Conservation (phyloP, 2,329 filamentous ascomycete genomes). For the Botrytis byssoidea region DNA sequence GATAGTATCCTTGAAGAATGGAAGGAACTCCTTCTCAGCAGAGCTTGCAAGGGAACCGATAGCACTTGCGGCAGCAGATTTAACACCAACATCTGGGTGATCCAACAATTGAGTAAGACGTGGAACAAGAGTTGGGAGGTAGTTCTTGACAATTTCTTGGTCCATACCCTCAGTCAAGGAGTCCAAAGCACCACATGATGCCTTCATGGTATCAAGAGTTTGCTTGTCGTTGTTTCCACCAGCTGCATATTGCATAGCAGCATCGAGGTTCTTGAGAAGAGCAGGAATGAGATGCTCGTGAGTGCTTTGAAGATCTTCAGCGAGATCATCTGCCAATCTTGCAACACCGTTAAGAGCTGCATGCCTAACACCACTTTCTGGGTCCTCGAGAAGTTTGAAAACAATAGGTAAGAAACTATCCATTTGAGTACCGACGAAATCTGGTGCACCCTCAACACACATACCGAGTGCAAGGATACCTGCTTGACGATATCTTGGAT, state of each 20-base stretch:
- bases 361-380: constrained; percentile 79
- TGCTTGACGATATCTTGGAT: constrained; percentile 80
- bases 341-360: constrained; percentile 86
- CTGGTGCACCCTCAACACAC: constrained; percentile 92
- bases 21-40: constrained; percentile 76
- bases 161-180: constrained; percentile 86
- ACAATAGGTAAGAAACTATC: constrained; percentile 81
- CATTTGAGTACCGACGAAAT: constrained; percentile 94
- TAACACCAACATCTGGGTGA: constrained; percentile 84
- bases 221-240: constrained; percentile 57
- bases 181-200: constrained; percentile 86
- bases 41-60: constrained; percentile 88
- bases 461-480: constrained; percentile 90
- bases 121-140: constrained; percentile 78
- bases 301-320: constrained; percentile 82
- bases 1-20: constrained; percentile 93
- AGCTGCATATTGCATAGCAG: constrained; percentile 60
- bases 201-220: constrained; percentile 82
- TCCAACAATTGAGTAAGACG: constrained; percentile 81
- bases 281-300: constrained; percentile 82
- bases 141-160: constrained; percentile 74
- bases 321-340: constrained; percentile 87
- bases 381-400: constrained; percentile 78
- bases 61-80: constrained; percentile 83
- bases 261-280: constrained; percentile 85